phyloP scores from a whole-genome alignment of 768 basidiomycete genomes.

The Candolleomyces aberdarensis region DNA sequence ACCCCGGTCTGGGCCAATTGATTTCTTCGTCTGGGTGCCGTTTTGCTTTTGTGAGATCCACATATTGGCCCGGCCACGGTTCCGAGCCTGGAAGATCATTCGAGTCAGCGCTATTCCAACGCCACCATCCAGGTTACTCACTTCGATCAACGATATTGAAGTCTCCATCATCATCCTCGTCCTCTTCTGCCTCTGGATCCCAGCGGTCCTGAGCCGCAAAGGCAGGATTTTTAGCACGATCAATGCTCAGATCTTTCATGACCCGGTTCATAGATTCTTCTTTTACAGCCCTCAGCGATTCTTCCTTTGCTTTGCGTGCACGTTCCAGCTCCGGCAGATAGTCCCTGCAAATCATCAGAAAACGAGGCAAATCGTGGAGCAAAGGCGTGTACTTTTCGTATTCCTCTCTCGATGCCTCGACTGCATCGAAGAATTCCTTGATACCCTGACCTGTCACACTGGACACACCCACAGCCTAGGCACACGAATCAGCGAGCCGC shows the following conservation, averaged over 20 bases:
- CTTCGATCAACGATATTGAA: slow-evolving; percentile 70
- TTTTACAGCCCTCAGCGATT: slow-evolving; percentile 62
- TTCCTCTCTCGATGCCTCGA: slow-evolving; percentile 82
- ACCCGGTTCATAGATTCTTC: slow-evolving; percentile 74
- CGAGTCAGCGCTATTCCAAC: slow-evolving; percentile 4
- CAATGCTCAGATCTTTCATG: slow-evolving; percentile 77
- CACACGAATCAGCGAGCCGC: not conserved
- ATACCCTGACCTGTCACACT: slow-evolving; percentile 96
- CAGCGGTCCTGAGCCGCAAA: slow-evolving; percentile 56
- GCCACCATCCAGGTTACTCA: slow-evolving; percentile 33
- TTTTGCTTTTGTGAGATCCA: slow-evolving; percentile 65
- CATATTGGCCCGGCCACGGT: slow-evolving; percentile 68
- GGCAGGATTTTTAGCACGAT: slow-evolving; percentile 57
- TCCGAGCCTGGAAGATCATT: slow-evolving; percentile 52
- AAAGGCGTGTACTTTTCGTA: slow-evolving; percentile 71
- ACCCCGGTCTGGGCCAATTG: slow-evolving; percentile 73
- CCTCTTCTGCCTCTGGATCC: slow-evolving; percentile 56
- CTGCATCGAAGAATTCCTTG: slow-evolving; percentile 87
- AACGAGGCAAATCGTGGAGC: not conserved
- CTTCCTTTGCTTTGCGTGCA: slow-evolving; percentile 60
- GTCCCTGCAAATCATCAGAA: slow-evolving; percentile 49
- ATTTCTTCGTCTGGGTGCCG: slow-evolving; percentile 52
- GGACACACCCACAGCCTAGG: slow-evolving; percentile 90
- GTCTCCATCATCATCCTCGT: slow-evolving; percentile 48
- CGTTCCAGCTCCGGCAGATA: slow-evolving; percentile 88